phyloP scores from a whole-genome alignment of 129 eudicot genomes.

The Lactuca saligna region DNA sequence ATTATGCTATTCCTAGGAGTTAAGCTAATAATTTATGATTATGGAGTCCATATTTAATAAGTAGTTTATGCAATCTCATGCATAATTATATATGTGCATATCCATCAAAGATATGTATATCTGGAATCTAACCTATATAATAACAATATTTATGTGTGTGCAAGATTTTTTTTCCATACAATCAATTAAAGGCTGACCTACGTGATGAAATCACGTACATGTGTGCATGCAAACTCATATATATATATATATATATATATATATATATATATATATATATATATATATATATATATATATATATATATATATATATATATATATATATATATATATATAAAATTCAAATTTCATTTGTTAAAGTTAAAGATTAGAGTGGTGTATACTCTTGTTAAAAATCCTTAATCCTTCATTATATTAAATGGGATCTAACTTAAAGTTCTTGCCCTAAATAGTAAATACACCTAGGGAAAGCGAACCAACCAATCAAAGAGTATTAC shows the following conservation, averaged over 20 bases:
- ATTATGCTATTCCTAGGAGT: slow-evolving; percentile 14
- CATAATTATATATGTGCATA: background rate
- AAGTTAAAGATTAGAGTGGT: no score
- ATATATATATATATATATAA: no score
- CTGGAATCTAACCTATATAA: background rate
- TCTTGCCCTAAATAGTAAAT: background rate
- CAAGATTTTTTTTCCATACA: background rate
- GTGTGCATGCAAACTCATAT: no score
- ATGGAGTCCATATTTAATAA: slow-evolving; percentile 21
- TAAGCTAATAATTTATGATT: slow-evolving; percentile 24
- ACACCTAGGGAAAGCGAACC: background rate
- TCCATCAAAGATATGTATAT: slow-evolving; percentile 15
- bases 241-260: no score
- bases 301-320: no score
- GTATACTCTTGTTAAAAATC: no score
- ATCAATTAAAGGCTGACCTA: no score
- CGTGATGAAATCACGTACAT: no score
- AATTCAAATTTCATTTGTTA: no score
- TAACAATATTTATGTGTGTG: slow-evolving; percentile 3
- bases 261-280: no score
- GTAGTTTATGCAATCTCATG: slow-evolving; percentile 21
- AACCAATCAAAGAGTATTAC: background rate
- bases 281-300: no score
- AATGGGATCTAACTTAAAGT: background rate
- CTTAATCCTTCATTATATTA: no score